A percentile compares a stretch with the other conserved stretches of the same genome.
These are phyloP conservation scores for Capronia coronata DNA, from an alignment of 2,329 filamentous ascomycete genomes.

Conservation along the genomic window DNA sequence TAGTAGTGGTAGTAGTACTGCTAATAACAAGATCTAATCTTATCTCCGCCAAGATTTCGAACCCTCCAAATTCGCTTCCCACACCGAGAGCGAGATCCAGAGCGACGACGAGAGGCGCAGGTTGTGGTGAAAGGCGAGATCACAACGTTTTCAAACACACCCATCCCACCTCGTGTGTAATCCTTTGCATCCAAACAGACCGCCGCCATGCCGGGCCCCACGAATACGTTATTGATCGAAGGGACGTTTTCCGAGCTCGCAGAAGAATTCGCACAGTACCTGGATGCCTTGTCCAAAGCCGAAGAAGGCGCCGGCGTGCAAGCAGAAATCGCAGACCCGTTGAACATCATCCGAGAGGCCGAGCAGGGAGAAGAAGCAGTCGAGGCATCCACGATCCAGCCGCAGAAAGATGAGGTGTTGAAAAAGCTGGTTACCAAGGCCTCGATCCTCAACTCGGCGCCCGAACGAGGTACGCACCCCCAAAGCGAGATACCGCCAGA, in stretches of 20 bases:
- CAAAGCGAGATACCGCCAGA: neutral
- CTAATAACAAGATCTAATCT: conserved; percentile 7
- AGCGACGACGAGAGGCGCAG: conserved; percentile 2
- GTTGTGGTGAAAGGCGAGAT: neutral
- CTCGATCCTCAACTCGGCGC: conserved; percentile 68
- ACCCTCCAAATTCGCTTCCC: conserved; percentile 8
- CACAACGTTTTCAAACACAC: neutral
- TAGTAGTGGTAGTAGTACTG: neutral
- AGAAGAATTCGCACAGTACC: conserved; percentile 89
- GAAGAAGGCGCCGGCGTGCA: conserved; percentile 50
- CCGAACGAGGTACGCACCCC: conserved; percentile 67
- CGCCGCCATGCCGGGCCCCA: conserved; percentile 51
- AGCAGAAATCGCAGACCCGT: conserved; percentile 62
- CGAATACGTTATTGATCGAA: conserved; percentile 68
- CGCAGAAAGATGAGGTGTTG: conserved; percentile 74
- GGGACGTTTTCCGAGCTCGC: conserved; percentile 88
- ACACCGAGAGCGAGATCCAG: conserved; percentile 5
- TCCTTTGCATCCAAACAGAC: neutral
- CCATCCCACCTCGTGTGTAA: neutral
- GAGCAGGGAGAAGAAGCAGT: conserved; percentile 46
- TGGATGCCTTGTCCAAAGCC: conserved; percentile 72
- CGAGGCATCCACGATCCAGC: conserved; percentile 27
- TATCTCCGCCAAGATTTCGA: conserved; percentile 16
- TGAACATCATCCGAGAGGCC: conserved; percentile 51
- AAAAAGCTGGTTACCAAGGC: conserved; percentile 83